Conservation (phyloP, 2,329 filamentous ascomycete genomes). For the Teratosphaeriaceae sp. region DNA sequence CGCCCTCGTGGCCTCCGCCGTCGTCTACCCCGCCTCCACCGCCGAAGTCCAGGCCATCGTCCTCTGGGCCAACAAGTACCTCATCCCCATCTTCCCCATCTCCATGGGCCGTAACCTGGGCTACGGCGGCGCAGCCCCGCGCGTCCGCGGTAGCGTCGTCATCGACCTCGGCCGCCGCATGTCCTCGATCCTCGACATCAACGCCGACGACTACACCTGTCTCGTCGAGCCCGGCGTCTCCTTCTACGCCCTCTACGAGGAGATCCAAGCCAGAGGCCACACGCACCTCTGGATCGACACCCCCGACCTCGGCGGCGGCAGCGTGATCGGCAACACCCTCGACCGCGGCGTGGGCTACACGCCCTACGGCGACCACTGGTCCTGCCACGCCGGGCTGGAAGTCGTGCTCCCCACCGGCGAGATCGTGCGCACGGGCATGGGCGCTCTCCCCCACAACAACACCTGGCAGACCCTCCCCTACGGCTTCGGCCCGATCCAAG, state of each 20-base stretch:
- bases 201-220: constrained; percentile 43
- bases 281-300: constrained; percentile 37
- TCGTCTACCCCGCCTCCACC: constrained; percentile 32
- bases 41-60: constrained; percentile 43
- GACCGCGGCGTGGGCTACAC: constrained; percentile 39
- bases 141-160: constrained; percentile 46
- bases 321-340: constrained; percentile 45
- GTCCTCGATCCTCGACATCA: constrained; percentile 47
- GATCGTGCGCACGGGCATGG: constrained; percentile 37
- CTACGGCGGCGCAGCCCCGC: constrained; percentile 50
- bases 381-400: constrained; percentile 30
- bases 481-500: constrained; percentile 31
- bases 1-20: constrained; percentile 40
- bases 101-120: constrained; percentile 47
- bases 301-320: constrained; percentile 45
- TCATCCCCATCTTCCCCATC: constrained; percentile 45
- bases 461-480: constrained; percentile 29
- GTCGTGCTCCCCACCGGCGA: constrained; percentile 36
- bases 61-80: constrained; percentile 39
- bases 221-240: constrained; percentile 53
- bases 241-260: constrained; percentile 46
- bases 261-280: constrained; percentile 32
- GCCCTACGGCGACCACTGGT: constrained; percentile 13
- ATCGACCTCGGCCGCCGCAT: constrained; percentile 49
- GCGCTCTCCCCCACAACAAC: constrained; percentile 28